Evolutionary conservation across 208 protist species (phyloP), one percentile per base, ranked within the genome.

Genomic region (Leishmania braziliensis): DNA sequence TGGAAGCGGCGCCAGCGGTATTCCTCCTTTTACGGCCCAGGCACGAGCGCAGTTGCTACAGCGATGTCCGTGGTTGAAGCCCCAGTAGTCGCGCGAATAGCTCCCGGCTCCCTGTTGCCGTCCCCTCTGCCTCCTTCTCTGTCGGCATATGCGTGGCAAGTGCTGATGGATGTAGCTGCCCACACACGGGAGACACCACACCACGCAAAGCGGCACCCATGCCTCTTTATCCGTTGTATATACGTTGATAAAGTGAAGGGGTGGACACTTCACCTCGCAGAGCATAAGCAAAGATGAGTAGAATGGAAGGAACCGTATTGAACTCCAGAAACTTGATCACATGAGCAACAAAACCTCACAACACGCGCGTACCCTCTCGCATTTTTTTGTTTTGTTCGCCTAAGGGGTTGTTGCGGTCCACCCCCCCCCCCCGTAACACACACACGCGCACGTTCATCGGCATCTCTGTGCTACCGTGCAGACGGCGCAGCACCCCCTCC

Each of bases 21-120:
- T 79, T 26, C 79, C 84, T 46, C 58, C 82, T 9, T 85, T 93
- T 76, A 91, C 84, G 2, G 60, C 78, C 16, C 85, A 94, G 74
- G 84, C 87, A 70, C 86, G 90, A 29, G 79, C 79, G 56, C 69
- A 81, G 73, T 69, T 90, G 50, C 79, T 90, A 36, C 6, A 73
- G 20, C 73, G 73, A 20, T 86, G 82, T 79, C 79, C 87, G 18
- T 87, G 82, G 84, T 77, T 90, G 36, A 70, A 16, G 36, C 65
- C 18, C 36, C 16, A 10, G 36, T 70, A 70, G 20, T 48, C 36
- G 65, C 65, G 36, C 20, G 18, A 70, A 6, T 36, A 70, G 65
- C 18, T 62, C 54, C 20, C 20, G 20, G 29, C 33, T n/a, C n/a
- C 51, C 14, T n/a, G 18, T 23, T 1, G 33, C 50, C 2, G 58